Conservation (phyloP, 192 early-diverging fungal genomes). For the Glomus cerebriforme region DNA sequence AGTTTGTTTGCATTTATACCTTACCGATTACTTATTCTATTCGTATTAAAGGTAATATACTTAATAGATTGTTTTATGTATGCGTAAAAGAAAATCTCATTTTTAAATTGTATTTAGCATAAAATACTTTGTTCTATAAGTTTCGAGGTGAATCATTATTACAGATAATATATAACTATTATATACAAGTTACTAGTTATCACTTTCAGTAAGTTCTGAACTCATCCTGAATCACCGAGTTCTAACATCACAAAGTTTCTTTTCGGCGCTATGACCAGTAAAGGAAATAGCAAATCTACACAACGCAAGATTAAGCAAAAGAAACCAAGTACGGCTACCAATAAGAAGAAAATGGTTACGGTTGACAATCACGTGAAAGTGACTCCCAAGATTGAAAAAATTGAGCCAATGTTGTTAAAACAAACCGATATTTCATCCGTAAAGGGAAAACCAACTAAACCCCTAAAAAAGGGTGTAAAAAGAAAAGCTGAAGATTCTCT, state of each 20-base stretch:
- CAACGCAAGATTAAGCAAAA: not conserved
- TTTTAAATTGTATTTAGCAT: too few relatives aligned
- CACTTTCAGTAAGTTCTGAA: too few relatives aligned
- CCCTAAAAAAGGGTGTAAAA: not conserved
- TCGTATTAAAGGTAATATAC: not conserved
- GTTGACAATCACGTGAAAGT: not conserved
- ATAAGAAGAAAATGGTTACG: not conserved
- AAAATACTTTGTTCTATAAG: too few relatives aligned
- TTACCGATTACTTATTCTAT: not conserved
- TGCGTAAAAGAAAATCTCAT: too few relatives aligned
- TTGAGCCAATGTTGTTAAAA: not conserved
- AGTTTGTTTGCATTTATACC: not conserved
- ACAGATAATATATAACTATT: too few relatives aligned
- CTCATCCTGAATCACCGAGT: too few relatives aligned
- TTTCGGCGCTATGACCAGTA: not conserved
- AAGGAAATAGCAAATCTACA: not conserved
- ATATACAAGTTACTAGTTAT: too few relatives aligned
- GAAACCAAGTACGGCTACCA: not conserved
- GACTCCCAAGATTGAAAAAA: not conserved
- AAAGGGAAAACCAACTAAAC: not conserved
- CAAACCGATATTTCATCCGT: not conserved
- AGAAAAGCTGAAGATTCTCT: not conserved
- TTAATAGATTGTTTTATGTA: too few relatives aligned
- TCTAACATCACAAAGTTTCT: not conserved
- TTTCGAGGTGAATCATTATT: too few relatives aligned